These are phyloP conservation scores for Naganishia randhawae DNA, from an alignment of 768 basidiomycete genomes.

Conservation along the genomic window DNA sequence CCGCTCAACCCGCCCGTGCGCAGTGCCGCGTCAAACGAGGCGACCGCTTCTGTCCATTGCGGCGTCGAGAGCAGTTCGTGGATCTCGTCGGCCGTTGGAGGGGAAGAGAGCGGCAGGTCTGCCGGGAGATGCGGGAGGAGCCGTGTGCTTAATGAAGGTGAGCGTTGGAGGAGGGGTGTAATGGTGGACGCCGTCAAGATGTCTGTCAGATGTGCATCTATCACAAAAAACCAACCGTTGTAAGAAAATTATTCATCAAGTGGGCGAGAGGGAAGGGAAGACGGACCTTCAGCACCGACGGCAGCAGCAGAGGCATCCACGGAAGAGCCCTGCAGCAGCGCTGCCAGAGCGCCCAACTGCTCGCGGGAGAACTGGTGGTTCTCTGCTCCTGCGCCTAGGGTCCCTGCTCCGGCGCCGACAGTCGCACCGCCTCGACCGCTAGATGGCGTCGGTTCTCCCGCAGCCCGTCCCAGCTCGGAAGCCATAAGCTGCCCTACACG, in stretches of 20 bases:
- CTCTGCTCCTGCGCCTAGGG: not conserved
- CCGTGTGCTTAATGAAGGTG: slow-evolving; percentile 63
- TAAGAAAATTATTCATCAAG: too few relatives aligned
- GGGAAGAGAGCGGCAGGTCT: slow-evolving; percentile 61
- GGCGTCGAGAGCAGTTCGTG: slow-evolving; percentile 74
- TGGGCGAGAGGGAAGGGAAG: too few relatives aligned
- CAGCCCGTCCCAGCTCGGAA: not conserved
- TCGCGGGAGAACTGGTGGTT: slow-evolving; percentile 17
- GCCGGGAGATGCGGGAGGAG: slow-evolving; percentile 79
- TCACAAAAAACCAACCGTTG: too few relatives aligned
- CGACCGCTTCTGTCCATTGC: slow-evolving; percentile 74
- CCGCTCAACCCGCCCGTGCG: slow-evolving; percentile 68
- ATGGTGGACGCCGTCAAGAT: slow-evolving; percentile 42
- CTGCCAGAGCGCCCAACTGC: slow-evolving; percentile 26
- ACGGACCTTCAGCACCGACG: slow-evolving; percentile 22
- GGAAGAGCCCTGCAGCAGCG: slow-evolving; percentile 19
- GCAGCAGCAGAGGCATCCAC: slow-evolving; percentile 18
- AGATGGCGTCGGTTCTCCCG: not conserved
- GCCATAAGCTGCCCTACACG: slow-evolving; percentile 12
- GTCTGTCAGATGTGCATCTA: slow-evolving; percentile 44
- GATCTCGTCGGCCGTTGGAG: slow-evolving; percentile 65
- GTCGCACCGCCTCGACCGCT: not conserved
- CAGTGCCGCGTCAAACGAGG: slow-evolving; percentile 77
- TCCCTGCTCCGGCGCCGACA: not conserved
- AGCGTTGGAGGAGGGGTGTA: slow-evolving; percentile 58